Percentiles rank a stretch among this genome's conserved stretches.
Conservation (phyloP, 495 filamentous ascomycete genomes). For the Aspergillus carlsbadensis region DNA sequence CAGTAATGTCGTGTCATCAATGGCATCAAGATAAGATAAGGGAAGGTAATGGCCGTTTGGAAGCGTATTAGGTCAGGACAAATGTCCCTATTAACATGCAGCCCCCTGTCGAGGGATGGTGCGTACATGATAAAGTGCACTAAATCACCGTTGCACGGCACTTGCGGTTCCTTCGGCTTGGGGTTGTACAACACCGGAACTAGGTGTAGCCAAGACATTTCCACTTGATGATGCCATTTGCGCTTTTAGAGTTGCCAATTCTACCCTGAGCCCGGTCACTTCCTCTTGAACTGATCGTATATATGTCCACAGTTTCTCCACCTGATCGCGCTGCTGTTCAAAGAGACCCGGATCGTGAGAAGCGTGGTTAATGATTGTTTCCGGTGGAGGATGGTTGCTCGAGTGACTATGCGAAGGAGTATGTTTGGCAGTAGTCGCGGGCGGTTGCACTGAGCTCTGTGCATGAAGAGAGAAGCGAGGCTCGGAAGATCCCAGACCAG, state of each 20-base stretch:
- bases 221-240: slow-evolving; percentile 37
- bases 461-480: slow-evolving; percentile 43
- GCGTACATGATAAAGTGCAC: neutral
- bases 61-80: neutral
- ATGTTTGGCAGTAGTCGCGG: slow-evolving; percentile 27
- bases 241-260: slow-evolving; percentile 39
- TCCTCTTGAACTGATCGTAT: slow-evolving; percentile 47
- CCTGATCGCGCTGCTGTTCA: slow-evolving; percentile 32
- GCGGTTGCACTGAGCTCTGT: slow-evolving; percentile 19
- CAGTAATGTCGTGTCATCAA: slow-evolving; percentile 13
- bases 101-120: no score
- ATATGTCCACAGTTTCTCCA: slow-evolving; percentile 47
- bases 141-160: slow-evolving; percentile 13
- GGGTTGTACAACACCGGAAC: slow-evolving; percentile 23
- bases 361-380: slow-evolving; percentile 29
- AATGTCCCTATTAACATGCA: neutral
- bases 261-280: slow-evolving; percentile 34
- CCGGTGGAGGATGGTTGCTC: slow-evolving; percentile 35
- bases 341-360: slow-evolving; percentile 28
- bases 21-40: slow-evolving; percentile 11
- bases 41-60: neutral
- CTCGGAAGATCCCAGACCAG: slow-evolving; percentile 48
- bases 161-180: slow-evolving; percentile 25
- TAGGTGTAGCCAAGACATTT: slow-evolving; percentile 24
- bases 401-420: slow-evolving; percentile 40